Evolutionary conservation across 805 yeast species (phyloP).

Genomic region (Komagataella mondaviorum): DNA sequence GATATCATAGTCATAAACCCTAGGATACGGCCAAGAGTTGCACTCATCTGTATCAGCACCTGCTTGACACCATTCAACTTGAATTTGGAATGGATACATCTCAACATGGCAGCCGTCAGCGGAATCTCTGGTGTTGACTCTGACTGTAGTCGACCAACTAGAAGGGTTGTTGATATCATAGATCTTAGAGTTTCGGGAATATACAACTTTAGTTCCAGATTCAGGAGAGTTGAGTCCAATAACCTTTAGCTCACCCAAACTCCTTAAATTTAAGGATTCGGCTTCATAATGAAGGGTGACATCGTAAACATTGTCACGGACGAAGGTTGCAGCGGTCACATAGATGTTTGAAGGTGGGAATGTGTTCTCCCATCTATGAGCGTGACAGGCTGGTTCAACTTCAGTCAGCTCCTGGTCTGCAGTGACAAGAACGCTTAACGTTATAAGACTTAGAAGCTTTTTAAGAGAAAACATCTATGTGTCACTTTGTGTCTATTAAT

Average conservation of each 20-base stretch:
- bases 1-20: background rate
- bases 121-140: conserved; percentile 9
- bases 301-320: background rate
- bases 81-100: conserved; percentile 16
- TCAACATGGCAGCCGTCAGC: conserved; percentile 6
- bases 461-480: background rate
- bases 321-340: background rate
- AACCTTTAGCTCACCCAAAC: conserved; percentile 14
- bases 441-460: too few relatives aligned
- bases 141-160: conserved; percentile 14
- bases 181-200: conserved; percentile 12
- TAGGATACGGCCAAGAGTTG: background rate
- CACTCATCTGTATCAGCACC: background rate
- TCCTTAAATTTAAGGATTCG: conserved; percentile 6
- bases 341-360: background rate
- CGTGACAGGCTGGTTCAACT: background rate
- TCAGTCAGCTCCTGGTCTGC: background rate
- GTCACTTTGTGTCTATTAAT: background rate
- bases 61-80: conserved; percentile 13
- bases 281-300: conserved; percentile 7
- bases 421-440: background rate
- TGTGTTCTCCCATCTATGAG: background rate
- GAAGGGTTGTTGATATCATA: conserved; percentile 10
- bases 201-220: conserved; percentile 9
- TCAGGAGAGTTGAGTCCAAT: conserved; percentile 16